Base-by-base conservation (phyloP, 805 yeast species). In the Ogataea salicorniae region DNA sequence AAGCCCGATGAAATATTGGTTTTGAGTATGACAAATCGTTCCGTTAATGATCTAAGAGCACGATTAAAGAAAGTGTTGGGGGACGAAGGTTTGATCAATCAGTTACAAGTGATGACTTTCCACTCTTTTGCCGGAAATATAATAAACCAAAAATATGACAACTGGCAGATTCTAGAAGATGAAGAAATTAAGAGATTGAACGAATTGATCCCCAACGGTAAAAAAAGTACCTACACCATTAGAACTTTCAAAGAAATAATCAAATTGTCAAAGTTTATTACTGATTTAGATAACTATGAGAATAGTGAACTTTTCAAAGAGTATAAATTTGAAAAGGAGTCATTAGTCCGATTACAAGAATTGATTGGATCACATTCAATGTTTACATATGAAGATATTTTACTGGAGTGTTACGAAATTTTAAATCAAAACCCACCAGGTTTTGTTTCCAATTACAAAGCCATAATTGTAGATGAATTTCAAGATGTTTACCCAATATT, bases 391-490 rank as follows among this genome's bases (percentile, higher is more conserved):
- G 58, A 59, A 36, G 62, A 57, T 46, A 46, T 60, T 20, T 37
- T 62, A 18, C 34, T 40, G 6, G 62, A 60, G 42, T 59, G 63
- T 39, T 43, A 48, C 36, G 6, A 37, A 16, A 49, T 61, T 7
- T 38, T 59, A 37, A 36, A 37, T 26, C 47, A 41, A 3, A 36
- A 39, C 4, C 56, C 63, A 0, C 63, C 63, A 1, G 54, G 49
- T 11, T 52, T 58, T 16, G 34, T 56, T 7, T 36, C 49, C 1
- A 50, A 58, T 4, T 66, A 63, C 52, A 71, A 71, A 43, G 67
- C 72, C 2, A 70, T 83, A 0, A 62, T 86, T 1, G 80, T 85
- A 13, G 92, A 86, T 64, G 92, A 86, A 59, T 82, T 81, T 57
- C 92, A 86, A 59, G 92, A 86, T 62, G 71, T 84, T 59, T 77